Evolutionary conservation across 139 green algal genomes (phyloP).

Genomic region (Deuterostichococcus epilithicus): DNA sequence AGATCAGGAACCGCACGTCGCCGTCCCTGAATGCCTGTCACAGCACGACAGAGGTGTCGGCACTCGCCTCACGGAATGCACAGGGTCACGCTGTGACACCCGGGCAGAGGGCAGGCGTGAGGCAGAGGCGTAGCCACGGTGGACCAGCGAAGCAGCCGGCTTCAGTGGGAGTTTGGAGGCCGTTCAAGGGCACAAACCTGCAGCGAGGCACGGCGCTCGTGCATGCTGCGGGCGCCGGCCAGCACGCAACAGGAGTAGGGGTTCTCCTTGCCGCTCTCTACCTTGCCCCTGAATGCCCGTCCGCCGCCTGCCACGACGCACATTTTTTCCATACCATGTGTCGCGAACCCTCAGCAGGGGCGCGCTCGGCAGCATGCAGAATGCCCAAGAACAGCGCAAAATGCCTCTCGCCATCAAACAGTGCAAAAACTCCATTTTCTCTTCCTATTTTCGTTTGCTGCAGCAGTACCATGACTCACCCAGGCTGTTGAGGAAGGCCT

Average conservation of each 20-base stretch:
- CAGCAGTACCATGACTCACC: slow-evolving; percentile 3
- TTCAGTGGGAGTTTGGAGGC: too few relatives aligned
- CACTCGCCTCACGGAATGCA: too few relatives aligned
- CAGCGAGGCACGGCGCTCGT: slow-evolving; percentile 65
- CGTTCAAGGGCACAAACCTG: too few relatives aligned
- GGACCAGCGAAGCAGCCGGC: slow-evolving; percentile 16
- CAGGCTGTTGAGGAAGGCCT: slow-evolving; percentile 62
- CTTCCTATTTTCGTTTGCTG: too few relatives aligned
- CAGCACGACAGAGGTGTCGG: too few relatives aligned
- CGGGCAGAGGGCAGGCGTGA: too few relatives aligned
- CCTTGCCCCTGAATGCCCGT: slow-evolving; percentile 37
- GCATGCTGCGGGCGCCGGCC: slow-evolving; percentile 57
- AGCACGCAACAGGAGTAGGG: slow-evolving; percentile 76
- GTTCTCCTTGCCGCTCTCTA: slow-evolving; percentile 51
- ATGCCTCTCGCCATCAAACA: too few relatives aligned
- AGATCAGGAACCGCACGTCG: slow-evolving; percentile 79
- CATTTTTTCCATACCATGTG: not conserved
- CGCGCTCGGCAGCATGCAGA: too few relatives aligned
- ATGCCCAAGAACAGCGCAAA: too few relatives aligned
- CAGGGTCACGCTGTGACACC: too few relatives aligned
- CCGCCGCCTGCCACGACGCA: not conserved
- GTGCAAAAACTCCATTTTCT: too few relatives aligned
- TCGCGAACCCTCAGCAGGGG: not conserved
- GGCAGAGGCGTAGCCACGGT: too few relatives aligned
- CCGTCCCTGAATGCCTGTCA: slow-evolving; percentile 72